Evolutionary conservation across 225 moss, liverwort and hornwort species (phyloP), one percentile per base, ranked within the genome.

Genomic region (Asterella californica): DNA sequence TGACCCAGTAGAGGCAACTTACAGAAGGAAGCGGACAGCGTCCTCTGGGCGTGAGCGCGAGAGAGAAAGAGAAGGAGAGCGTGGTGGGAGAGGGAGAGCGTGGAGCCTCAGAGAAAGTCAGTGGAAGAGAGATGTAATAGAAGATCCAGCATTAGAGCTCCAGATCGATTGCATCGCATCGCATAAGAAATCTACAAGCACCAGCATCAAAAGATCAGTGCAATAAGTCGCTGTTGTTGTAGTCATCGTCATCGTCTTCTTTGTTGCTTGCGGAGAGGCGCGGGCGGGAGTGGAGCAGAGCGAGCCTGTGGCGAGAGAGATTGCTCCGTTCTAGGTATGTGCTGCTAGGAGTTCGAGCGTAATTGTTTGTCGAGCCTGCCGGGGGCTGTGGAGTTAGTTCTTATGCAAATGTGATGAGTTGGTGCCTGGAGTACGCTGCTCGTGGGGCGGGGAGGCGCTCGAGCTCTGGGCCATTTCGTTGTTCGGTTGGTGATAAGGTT

Each of bases 71-170:
- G 32, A 17, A 46, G 24, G 45, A 10, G 27, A n/a, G 25, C n/a
- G 12, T 4, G 6, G 24, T 48, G 25, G 1, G 47, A 25, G 22
- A 25, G 24, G n/a, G 71, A 19, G 70, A 47, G 25, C 67, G 30
- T 6, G 64, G 30, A 64, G 64, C 42, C 24, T 71, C 4, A 11
- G n/a, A 38, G 48, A 11, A 71, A 48, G 48, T 45, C 46, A 6
- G 25, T n/a, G 46, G 21, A 42, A 42, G 48, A 22, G 25, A 11
- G 10, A 52, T 18, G 50, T 34, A 52, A 42, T 25, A 25, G 25
- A 15, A 74, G 52, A 52, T 74, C 74, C n/a, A 74, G 74, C 53
- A 53, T 19, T 74, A 27, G 74, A 74, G 52, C 53, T 74, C 52
- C 52, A 74, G 74, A 74, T 52, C 52, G 74, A 74, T 74, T 10